Conservation (phyloP, 257 asterid species). For the Solanum sitiens region DNA sequence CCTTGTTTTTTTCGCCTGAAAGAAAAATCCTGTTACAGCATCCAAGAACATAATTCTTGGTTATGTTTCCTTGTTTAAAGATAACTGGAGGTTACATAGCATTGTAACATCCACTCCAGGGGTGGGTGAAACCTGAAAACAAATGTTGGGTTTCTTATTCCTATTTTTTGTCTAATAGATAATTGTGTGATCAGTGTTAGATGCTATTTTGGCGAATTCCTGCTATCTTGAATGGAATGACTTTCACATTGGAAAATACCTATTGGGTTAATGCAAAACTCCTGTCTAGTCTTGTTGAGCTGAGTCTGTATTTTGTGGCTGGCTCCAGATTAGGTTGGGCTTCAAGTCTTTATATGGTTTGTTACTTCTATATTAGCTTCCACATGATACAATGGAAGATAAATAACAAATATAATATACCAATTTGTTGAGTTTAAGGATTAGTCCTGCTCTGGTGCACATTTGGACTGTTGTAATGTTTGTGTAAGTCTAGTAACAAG, state of each 20-base stretch:
- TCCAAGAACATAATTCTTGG: neutral
- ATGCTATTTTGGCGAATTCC: neutral
- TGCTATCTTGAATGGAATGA: neutral
- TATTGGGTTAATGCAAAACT: neutral
- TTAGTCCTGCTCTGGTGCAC: neutral
- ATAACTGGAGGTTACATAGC: neutral
- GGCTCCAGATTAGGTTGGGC: neutral
- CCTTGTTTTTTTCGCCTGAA: neutral
- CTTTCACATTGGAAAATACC: neutral
- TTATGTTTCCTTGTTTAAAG: neutral
- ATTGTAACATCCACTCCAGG: neutral
- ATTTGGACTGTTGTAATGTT: neutral
- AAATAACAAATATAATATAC: neutral
- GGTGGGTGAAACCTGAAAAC: neutral
- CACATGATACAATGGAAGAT: neutral
- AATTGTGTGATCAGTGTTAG: neutral
- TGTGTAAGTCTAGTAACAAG: neutral
- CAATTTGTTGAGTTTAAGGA: neutral
- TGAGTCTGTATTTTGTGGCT: neutral
- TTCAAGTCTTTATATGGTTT: neutral
- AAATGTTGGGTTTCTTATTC: neutral
- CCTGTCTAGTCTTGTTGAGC: neutral
- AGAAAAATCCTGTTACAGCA: neutral
- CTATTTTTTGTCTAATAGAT: neutral
- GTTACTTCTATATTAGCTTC: neutral